Conservation (phyloP, 2,329 filamentous ascomycete species). For the Pseudogymnoascus sp. region DNA sequence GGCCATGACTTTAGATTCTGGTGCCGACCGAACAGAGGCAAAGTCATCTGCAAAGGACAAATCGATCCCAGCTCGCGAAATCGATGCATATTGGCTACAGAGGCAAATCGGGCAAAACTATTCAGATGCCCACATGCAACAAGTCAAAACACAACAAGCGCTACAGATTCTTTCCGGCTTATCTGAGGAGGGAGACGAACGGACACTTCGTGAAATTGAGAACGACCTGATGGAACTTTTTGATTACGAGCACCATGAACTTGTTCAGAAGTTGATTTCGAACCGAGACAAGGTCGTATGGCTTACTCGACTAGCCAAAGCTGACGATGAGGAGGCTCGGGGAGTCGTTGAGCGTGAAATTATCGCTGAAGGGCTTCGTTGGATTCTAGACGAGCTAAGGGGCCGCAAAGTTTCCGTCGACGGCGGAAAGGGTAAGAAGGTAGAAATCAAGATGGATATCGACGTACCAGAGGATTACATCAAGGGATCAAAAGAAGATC, state of each 20-base stretch:
- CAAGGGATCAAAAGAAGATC: slow-evolving; percentile 43
- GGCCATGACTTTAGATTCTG: slow-evolving; percentile 76
- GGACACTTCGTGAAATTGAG: slow-evolving; percentile 83
- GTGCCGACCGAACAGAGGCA: slow-evolving; percentile 39
- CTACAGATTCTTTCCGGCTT: slow-evolving; percentile 74
- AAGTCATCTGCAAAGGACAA: slow-evolving; percentile 41
- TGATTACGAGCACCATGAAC: slow-evolving; percentile 90
- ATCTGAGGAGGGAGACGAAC: slow-evolving; percentile 71
- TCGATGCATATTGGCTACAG: slow-evolving; percentile 96
- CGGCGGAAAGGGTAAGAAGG: slow-evolving; percentile 50
- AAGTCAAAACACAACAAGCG: slow-evolving; percentile 82
- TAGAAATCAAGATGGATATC: slow-evolving; percentile 94
- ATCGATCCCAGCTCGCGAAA: slow-evolving; percentile 73
- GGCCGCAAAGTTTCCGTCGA: slow-evolving; percentile 58
- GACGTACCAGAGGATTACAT: slow-evolving; percentile 59
- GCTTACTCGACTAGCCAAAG: slow-evolving; percentile 79
- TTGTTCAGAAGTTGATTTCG: slow-evolving; percentile 82
- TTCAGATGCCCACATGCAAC: slow-evolving; percentile 82
- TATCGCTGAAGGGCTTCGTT: slow-evolving; percentile 75
- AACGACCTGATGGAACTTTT: slow-evolving; percentile 98
- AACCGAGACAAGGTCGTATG: slow-evolving; percentile 94
- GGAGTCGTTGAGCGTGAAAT: slow-evolving; percentile 81
- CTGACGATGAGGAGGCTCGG: slow-evolving; percentile 70
- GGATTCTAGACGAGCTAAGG: slow-evolving; percentile 79
- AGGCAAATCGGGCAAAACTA: slow-evolving; percentile 84